Evolutionary conservation across 768 basidiomycete genomes (phyloP).

Genomic region (Porpolomopsis calyptriformis): DNA sequence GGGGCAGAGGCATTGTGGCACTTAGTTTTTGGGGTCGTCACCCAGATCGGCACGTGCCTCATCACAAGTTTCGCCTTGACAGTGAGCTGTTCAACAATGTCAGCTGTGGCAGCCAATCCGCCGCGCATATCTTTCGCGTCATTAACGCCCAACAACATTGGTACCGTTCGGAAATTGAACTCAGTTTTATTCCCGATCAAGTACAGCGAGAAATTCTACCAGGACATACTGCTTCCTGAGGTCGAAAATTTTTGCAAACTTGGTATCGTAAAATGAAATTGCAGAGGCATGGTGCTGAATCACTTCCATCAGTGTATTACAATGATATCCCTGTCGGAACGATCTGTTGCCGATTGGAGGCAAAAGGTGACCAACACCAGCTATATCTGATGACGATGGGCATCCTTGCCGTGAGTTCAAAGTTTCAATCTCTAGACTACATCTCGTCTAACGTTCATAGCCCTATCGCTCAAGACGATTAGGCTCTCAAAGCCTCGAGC

Average conservation of each 20-base stretch:
- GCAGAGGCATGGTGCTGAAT: no score
- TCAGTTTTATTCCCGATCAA: slow-evolving; percentile 82
- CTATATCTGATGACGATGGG: slow-evolving; percentile 92
- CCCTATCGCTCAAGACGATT: slow-evolving; percentile 76
- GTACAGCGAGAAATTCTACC: slow-evolving; percentile 83
- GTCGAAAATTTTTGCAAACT: slow-evolving; percentile 83
- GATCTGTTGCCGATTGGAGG: slow-evolving; percentile 77
- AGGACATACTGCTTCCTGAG: slow-evolving; percentile 64
- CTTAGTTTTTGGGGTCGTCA: background rate
- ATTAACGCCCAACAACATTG: slow-evolving; percentile 73
- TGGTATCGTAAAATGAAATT: slow-evolving; percentile 30
- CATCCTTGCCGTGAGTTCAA: slow-evolving; percentile 61
- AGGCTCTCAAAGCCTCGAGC: slow-evolving; percentile 62
- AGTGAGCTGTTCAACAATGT: background rate
- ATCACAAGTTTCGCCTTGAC: no score
- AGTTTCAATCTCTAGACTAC: slow-evolving; percentile 11
- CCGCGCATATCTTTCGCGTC: slow-evolving; percentile 60
- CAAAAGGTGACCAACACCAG: slow-evolving; percentile 40
- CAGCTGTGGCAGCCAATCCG: slow-evolving; percentile 11
- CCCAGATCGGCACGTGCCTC: background rate
- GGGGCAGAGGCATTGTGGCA: no score
- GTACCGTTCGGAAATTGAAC: slow-evolving; percentile 59
- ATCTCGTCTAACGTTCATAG: slow-evolving; percentile 26
- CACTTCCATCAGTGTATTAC: slow-evolving; percentile 58
- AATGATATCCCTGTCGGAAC: slow-evolving; percentile 88